phyloP scores from a whole-genome alignment of 306 rosid species.

The Vigna radiata region DNA sequence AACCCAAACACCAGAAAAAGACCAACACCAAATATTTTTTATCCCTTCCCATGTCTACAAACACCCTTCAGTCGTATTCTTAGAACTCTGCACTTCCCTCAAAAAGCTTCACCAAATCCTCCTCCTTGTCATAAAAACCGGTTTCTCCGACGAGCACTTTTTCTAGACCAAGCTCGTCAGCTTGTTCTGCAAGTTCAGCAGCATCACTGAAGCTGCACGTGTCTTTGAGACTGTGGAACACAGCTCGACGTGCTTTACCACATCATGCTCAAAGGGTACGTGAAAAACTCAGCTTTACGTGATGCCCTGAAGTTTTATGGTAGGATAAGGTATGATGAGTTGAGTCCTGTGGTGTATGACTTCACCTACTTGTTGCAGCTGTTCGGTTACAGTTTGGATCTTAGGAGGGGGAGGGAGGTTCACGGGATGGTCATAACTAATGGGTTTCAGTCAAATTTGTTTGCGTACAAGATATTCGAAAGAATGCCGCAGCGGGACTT shows the following conservation, averaged over 20 bases:
- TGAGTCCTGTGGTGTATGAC: conserved; percentile 78
- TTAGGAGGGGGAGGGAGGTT: conserved; percentile 75
- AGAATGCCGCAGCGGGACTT: conserved; percentile 84
- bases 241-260: conserved; percentile 82
- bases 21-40: conserved; percentile 57
- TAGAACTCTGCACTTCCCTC: conserved; percentile 79
- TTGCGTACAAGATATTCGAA: conserved; percentile 79
- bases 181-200: conserved; percentile 75
- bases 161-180: conserved; percentile 90
- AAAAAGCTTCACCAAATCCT: conserved; percentile 76
- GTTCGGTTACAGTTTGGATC: conserved; percentile 71
- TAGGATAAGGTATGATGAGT: conserved; percentile 68
- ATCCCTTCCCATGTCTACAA: conserved; percentile 79
- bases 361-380: conserved; percentile 78
- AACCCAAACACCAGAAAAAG: conserved; percentile 8
- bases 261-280: conserved; percentile 85
- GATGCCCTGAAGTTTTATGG: conserved; percentile 59
- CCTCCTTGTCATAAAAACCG: conserved; percentile 72
- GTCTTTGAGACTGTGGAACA: conserved; percentile 69
- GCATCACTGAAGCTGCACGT: conserved; percentile 66
- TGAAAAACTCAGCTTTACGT: conserved; percentile 60
- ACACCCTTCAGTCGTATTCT: conserved; percentile 82
- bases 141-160: conserved; percentile 69
- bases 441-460: conserved; percentile 73
- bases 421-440: conserved; percentile 68